A percentile compares a stretch with the other conserved stretches of the same genome.
Evolutionary conservation across 2,329 filamentous ascomycete genomes (phyloP).

Genomic region (Ophiostoma australiae): DNA sequence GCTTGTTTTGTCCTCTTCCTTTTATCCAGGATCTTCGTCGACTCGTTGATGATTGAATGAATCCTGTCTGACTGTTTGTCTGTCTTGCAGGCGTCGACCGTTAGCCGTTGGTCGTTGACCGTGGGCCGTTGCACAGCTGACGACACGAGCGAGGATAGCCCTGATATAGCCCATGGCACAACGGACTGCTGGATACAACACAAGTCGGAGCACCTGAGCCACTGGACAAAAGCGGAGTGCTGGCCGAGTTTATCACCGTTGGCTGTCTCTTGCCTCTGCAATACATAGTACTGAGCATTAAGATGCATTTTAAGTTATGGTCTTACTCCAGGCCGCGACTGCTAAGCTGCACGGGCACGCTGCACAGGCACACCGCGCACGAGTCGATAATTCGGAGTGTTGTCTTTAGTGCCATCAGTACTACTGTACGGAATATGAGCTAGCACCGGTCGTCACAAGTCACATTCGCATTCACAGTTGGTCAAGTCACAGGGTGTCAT

Average conservation of each 20-base stretch:
- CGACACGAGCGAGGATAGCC: no score
- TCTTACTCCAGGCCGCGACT: not conserved
- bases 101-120: no score
- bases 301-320: no score
- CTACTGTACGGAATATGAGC: not conserved
- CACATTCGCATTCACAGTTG: not conserved
- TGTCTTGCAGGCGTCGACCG: no score
- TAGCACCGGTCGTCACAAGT: not conserved
- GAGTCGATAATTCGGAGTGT: not conserved
- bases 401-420: not conserved
- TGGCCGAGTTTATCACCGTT: not conserved
- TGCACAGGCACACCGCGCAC: not conserved
- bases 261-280: not conserved
- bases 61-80: no score
- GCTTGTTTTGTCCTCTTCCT: not conserved
- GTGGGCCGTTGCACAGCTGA: not conserved
- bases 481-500: not conserved
- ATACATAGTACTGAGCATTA: no score
- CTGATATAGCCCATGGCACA: not conserved
- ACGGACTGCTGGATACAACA: not conserved
- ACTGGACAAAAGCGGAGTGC: not conserved
- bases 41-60: not conserved
- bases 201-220: not conserved
- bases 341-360: not conserved
- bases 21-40: not conserved